Base-by-base conservation (phyloP, 2,329 filamentous ascomycete species). In the Colletotrichum costaricense region DNA sequence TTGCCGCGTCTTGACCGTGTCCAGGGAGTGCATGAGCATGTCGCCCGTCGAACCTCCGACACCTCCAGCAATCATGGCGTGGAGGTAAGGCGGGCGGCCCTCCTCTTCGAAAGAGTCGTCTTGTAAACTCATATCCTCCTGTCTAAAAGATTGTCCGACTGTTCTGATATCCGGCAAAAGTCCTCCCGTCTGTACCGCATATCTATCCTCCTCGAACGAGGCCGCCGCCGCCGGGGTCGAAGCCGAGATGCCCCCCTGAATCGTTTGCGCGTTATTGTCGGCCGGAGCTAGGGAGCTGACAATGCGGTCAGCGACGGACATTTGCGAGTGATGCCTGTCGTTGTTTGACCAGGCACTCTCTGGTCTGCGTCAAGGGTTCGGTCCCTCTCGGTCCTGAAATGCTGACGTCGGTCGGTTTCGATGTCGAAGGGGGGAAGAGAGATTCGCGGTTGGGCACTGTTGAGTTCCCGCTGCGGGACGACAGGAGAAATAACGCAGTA, bases 11-110 rank as follows among this genome's bases (percentile, higher is more conserved):
- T 99, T 99, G 79, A 99, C 97, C 1, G 97, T 99, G 83, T 99
- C 97, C 80, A 99, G 90, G 58, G 96, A 98, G 86, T 99, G 97
- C 97, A 99, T 99, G 77, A 99, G 87, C 89, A 99, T 93, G 83
- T 99, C 97, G 72, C 97, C 97, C 69, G 93, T 97, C 19, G 94
- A 95, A 66, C 97, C 97, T 80, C 97, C 97, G 66, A 97, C 87
- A 73, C 96, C 97, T 80, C 97, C 97, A 42, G 97, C 97, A 79
- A 99, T 88, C 95, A 98, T 99, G 81, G 94, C 92, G 77, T 86
- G 84, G 69, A 83, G 76, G 76, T 85, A 86, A 63, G 84, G 84
- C 76, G 84, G 84, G 63, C 84, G 83, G 70, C 79, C 83, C 76
- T 86, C 84, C 74, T 81, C 77, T 77, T 84, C 84, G 69, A 85